A percentile compares a stretch with the other conserved stretches of the same genome.
phyloP scores from a whole-genome alignment of 2,329 filamentous ascomycete species.

The Escovopsis sp. region DNA sequence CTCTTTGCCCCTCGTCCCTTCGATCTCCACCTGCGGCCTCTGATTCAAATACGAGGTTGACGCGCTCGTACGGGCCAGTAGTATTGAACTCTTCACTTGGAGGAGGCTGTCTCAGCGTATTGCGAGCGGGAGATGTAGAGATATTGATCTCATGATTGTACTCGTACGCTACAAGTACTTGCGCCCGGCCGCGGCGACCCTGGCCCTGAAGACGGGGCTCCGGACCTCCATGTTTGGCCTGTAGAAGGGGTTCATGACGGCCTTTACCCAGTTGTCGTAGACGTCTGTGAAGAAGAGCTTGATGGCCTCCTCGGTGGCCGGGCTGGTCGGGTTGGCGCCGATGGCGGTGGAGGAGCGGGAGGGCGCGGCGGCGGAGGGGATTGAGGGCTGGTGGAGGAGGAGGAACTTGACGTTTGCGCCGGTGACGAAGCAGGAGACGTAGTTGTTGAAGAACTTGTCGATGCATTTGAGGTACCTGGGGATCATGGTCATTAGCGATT shows the following conservation, averaged over 20 bases:
- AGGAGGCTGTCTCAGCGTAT: not conserved
- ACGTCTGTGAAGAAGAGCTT: constrained; percentile 90
- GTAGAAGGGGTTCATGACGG: constrained; percentile 95
- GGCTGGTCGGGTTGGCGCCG: constrained; percentile 70
- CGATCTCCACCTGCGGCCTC: too few species aligned
- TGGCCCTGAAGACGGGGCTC: constrained; percentile 71
- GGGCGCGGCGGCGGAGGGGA: constrained; percentile 24
- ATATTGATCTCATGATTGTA: constrained; percentile 5
- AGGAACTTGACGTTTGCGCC: constrained; percentile 88
- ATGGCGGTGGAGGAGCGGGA: constrained; percentile 53
- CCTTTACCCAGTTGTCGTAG: constrained; percentile 94
- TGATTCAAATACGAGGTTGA: too few species aligned
- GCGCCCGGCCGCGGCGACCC: constrained; percentile 75
- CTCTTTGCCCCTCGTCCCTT: too few species aligned
- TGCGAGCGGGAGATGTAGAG: not conserved
- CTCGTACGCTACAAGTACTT: constrained; percentile 58
- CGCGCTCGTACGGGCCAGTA: too few species aligned
- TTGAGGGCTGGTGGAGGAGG: constrained; percentile 69
- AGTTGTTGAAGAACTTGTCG: constrained; percentile 92
- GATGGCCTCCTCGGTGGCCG: constrained; percentile 89
- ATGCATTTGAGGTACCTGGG: constrained; percentile 86
- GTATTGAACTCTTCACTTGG: too few species aligned
- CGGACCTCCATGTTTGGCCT: constrained; percentile 67
- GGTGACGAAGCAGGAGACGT: constrained; percentile 89
- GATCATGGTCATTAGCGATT: not conserved